phyloP scores from a whole-genome alignment of 495 filamentous ascomycete genomes.

The Hypomontagnella submonticulosa region DNA sequence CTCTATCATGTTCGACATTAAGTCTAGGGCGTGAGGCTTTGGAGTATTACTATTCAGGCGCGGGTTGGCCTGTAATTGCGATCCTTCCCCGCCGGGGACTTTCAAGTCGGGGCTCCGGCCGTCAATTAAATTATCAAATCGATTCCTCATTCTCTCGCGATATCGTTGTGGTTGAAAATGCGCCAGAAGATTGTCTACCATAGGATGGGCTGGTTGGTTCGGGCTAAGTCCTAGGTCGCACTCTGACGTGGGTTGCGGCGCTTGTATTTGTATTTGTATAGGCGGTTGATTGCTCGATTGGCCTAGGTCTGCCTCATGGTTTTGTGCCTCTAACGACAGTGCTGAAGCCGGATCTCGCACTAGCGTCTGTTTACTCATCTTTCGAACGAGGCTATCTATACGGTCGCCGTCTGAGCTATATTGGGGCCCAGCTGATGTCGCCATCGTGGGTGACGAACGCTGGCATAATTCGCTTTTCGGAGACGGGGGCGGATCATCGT shows the following conservation, averaged over 20 bases:
- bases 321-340: constrained; percentile 1
- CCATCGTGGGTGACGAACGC: constrained; percentile 14
- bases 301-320: constrained; percentile 6
- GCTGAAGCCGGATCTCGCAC: constrained; percentile 30
- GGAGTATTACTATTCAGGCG: constrained; percentile 24
- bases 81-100: constrained; percentile 12
- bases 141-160: constrained; percentile 2
- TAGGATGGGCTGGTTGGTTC: constrained; percentile 12
- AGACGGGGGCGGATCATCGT: constrained; percentile 28
- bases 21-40: constrained; percentile 41
- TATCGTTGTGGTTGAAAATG: constrained; percentile 16
- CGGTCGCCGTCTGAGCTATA: constrained; percentile 18
- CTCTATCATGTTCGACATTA: constrained; percentile 52
- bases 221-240: constrained; percentile 10
- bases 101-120: constrained; percentile 10
- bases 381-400: constrained; percentile 49
- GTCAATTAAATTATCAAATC: neutral
- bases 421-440: neutral
- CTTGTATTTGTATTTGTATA: constrained; percentile 20
- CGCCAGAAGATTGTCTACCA: constrained; percentile 9
- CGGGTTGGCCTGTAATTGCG: constrained; percentile 31
- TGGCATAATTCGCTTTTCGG: constrained; percentile 14
- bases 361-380: constrained; percentile 52
- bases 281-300: constrained; percentile 10
- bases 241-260: constrained; percentile 15